Conservation (phyloP, 768 basidiomycete genomes). For the Russula brevipes region DNA sequence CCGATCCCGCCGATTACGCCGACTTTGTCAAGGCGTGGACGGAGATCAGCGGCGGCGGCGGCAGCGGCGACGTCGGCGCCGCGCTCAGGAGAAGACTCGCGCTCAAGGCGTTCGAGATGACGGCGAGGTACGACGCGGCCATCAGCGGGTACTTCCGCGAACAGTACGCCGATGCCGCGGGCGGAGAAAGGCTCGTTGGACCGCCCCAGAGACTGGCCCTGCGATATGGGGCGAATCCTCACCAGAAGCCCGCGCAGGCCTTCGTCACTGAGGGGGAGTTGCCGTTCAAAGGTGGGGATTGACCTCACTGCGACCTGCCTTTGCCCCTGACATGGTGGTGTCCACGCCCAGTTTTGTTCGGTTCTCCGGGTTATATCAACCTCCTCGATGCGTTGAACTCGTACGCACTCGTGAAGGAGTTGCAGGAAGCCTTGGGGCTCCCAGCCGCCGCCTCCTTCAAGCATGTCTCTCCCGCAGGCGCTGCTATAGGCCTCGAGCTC, state of each 20-base stretch:
- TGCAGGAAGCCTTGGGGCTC: constrained; percentile 77
- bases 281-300: constrained; percentile 81
- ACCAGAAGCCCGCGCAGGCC: constrained; percentile 97
- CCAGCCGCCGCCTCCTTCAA: constrained; percentile 99
- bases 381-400: constrained; percentile 96
- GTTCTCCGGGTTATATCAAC: constrained; percentile 98
- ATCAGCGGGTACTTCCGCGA: constrained; percentile 96
- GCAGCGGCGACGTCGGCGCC: constrained; percentile 70
- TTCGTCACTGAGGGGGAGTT: constrained; percentile 84
- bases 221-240: constrained; percentile 96
- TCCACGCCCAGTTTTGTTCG: constrained; percentile 63
- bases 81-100: constrained; percentile 73
- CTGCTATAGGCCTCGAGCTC: constrained; percentile 84
- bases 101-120: constrained; percentile 96
- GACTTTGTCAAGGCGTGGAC: constrained; percentile 76
- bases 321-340: constrained; percentile 1
- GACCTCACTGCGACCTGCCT: not conserved
- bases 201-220: constrained; percentile 79
- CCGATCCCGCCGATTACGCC: constrained; percentile 83
- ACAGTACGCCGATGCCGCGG: constrained; percentile 85
- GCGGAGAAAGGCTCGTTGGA: constrained; percentile 56
- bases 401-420: constrained; percentile 91
- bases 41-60: constrained; percentile 66
- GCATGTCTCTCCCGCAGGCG: constrained; percentile 97
- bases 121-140: constrained; percentile 89